phyloP scores from a whole-genome alignment of 23 red algal genomes.

The Gracilaria domingensis region DNA sequence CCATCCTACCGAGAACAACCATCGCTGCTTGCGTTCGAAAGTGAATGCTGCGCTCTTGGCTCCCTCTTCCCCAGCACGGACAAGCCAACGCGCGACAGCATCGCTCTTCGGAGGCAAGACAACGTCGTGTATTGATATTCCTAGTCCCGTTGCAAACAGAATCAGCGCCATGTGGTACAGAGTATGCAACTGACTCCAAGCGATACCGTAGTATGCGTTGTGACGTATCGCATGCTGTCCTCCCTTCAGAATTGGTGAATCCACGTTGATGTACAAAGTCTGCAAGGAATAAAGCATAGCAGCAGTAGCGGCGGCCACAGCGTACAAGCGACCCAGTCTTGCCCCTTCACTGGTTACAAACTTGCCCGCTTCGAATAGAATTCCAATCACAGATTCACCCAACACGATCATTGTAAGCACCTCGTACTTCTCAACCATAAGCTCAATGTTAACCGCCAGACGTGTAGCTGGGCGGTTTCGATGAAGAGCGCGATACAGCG shows the following conservation, averaged over 20 bases:
- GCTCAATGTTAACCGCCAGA: constrained; percentile 61
- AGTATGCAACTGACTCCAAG: constrained; percentile 64
- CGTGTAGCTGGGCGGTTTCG: constrained; percentile 37
- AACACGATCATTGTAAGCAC: constrained; percentile 72
- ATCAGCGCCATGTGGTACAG: constrained; percentile 77
- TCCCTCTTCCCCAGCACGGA: neutral
- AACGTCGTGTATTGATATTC: constrained; percentile 58
- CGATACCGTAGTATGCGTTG: constrained; percentile 27
- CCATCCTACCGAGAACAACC: constrained; percentile 73
- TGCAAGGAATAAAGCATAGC: constrained; percentile 68
- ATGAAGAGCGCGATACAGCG: constrained; percentile 27
- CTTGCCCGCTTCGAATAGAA: constrained; percentile 66
- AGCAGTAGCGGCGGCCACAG: constrained; percentile 21
- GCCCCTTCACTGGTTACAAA: constrained; percentile 54
- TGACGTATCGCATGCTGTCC: constrained; percentile 68
- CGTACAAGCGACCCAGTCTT: constrained; percentile 42
- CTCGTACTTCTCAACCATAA: constrained; percentile 72
- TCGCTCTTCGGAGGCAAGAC: neutral
- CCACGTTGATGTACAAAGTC: constrained; percentile 69
- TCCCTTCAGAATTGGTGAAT: constrained; percentile 47
- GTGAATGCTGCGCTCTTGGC: neutral
- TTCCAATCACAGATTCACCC: constrained; percentile 61
- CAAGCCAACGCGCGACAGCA: neutral
- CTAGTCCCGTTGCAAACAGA: constrained; percentile 66
- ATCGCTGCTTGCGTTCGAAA: constrained; percentile 44